Evolutionary conservation across 345 rosid genomes (phyloP), one percentile per base, ranked within the genome.

Genomic region (Erucastrum elatum): DNA sequence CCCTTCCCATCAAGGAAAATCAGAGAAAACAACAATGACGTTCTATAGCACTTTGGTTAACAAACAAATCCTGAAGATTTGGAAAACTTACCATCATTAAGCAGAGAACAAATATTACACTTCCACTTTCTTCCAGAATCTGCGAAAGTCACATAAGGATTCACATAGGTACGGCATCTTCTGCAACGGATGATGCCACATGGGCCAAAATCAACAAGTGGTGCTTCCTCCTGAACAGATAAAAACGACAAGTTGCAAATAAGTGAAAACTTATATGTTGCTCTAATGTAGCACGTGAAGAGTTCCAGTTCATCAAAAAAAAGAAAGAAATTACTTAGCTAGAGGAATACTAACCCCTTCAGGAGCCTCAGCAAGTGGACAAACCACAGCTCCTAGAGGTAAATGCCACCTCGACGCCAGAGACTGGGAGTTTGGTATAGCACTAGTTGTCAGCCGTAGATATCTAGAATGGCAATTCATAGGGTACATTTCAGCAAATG

Each of bases 41-140:
- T 58, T 78, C 55, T 58, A 56, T 66, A 59, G 25, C 74, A 59
- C 29, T 26, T n/a, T 56, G 25, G 39, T 64, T 26, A 55, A 31
- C 39, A 68, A 63, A 67, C 25, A 7, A 68, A 49, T 49, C 7
- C 29, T 74, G 16, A 30, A 31, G 64, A 55, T 31, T 33, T 34
- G 53, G 39, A 71, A n/a, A 62, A 72, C 37, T 85, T 88, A 96
- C 99, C 99, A 41, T 96, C 99, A 85, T 96, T 96, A 34, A 87
- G 96, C 76, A 93, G 82, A 53, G 93, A 64, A 82, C 98, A 96
- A 66, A 96, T 88, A 86, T 96, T 96, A 87, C 99, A 96, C 25
- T 97, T 90, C 99, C 99, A 96, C 87, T 96, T 96, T 76, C 97
- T 88, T 85, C 99, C 99, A 73, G 94, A 86, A 86, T 96, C 99